These are phyloP conservation scores for Gonium pectorale DNA, from an alignment of 139 green algal species.

Conservation along the genomic window DNA sequence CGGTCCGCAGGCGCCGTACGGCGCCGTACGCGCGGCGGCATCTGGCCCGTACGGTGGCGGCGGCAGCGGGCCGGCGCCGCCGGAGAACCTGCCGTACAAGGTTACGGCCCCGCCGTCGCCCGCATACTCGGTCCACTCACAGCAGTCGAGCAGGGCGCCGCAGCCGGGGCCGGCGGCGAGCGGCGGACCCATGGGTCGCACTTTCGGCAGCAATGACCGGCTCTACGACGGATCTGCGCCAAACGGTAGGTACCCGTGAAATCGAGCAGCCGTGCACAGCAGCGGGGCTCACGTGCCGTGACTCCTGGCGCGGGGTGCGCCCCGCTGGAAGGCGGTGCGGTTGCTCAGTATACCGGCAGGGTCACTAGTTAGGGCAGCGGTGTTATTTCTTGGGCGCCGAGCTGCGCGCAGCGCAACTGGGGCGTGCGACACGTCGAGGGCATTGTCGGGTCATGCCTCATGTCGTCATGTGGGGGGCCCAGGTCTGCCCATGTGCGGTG, in stretches of 20 bases:
- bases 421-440: too few relatives aligned
- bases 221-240: neutral
- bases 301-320: too few relatives aligned
- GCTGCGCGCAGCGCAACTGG: too few relatives aligned
- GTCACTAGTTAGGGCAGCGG: too few relatives aligned
- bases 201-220: slow-evolving; percentile 34
- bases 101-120: slow-evolving; percentile 27
- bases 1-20: neutral
- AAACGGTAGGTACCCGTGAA: slow-evolving; percentile 11
- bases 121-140: neutral
- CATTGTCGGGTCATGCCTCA: too few relatives aligned
- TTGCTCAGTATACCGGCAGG: too few relatives aligned
- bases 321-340: too few relatives aligned
- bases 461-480: too few relatives aligned
- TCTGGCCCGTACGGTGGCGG: slow-evolving; percentile 23
- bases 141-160: neutral
- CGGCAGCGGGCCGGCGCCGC: neutral
- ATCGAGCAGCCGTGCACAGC: neutral
- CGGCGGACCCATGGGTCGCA: neutral
- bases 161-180: neutral
- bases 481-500: too few relatives aligned
- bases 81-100: slow-evolving; percentile 32
- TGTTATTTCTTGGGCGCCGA: too few relatives aligned
- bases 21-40: slow-evolving; percentile 14
- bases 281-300: too few relatives aligned